Evolutionary conservation across 257 asterid species (phyloP).

Genomic region (Solanum pimpinellifolium): DNA sequence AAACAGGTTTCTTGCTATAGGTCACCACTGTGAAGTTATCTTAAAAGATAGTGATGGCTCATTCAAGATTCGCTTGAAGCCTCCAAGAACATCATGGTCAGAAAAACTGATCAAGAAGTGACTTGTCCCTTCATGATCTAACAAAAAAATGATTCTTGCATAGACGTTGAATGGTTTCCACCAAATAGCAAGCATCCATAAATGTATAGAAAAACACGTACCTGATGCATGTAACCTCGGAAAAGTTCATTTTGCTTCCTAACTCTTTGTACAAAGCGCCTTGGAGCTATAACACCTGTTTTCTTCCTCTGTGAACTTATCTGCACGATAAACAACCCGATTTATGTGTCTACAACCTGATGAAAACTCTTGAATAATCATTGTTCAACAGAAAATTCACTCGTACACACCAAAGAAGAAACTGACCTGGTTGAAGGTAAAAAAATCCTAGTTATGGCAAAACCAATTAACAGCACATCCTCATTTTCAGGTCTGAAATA

Average conservation of each 20-base stretch:
- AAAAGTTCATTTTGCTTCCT: constrained; percentile 64
- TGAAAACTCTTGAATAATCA: neutral
- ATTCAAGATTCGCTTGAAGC: neutral
- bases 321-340: constrained; percentile 20
- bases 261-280: constrained; percentile 69
- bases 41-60: neutral
- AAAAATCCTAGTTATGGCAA: neutral
- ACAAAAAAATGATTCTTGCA: neutral
- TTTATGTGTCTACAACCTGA: neutral
- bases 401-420: neutral
- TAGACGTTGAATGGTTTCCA: neutral
- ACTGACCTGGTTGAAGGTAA: neutral
- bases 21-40: neutral
- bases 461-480: neutral
- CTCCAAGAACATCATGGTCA: neutral
- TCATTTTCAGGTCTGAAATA: neutral
- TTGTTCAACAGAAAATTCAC: neutral
- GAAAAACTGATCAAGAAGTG: neutral
- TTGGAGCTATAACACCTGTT: constrained; percentile 81
- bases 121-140: neutral
- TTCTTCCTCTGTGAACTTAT: constrained; percentile 80
- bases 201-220: constrained; percentile 6
- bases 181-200: neutral
- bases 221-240: constrained; percentile 89
- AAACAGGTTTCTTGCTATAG: neutral